Percentiles rank a stretch among this genome's conserved stretches.
phyloP scores from a whole-genome alignment of 192 early-diverging fungal species.

The Rhizophagus clarus region DNA sequence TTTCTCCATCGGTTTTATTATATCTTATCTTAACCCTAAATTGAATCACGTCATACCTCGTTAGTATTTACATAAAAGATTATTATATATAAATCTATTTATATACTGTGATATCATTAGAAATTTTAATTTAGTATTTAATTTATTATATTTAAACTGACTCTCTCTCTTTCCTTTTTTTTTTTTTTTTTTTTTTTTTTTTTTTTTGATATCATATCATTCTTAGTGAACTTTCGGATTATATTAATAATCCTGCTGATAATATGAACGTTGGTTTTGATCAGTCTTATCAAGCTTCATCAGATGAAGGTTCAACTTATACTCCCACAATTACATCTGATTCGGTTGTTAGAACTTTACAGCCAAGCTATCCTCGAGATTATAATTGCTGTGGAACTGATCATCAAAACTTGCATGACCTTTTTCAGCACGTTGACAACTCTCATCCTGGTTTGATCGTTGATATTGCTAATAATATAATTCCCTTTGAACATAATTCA shows the following conservation, averaged over 20 bases:
- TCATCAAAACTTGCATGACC: not conserved
- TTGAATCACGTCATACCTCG: too few relatives aligned
- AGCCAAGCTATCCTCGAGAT: not conserved
- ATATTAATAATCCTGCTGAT: not conserved
- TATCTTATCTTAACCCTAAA: too few relatives aligned
- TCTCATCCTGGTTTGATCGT: not conserved
- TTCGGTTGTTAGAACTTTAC: not conserved
- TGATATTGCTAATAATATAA: not conserved
- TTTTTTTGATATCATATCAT: too few relatives aligned
- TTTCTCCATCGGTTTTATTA: too few relatives aligned
- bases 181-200: too few relatives aligned
- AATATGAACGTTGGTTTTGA: not conserved
- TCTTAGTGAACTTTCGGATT: too few relatives aligned
- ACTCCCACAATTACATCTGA: not conserved
- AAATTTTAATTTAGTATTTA: too few relatives aligned
- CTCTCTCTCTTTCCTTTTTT: too few relatives aligned
- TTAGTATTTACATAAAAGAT: too few relatives aligned
- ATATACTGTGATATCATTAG: too few relatives aligned
- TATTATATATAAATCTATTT: too few relatives aligned
- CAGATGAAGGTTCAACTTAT: not conserved
- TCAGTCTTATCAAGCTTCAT: not conserved
- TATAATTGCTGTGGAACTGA: not conserved
- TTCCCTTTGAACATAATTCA: not conserved
- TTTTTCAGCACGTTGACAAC: not conserved
- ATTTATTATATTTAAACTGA: too few relatives aligned